Conservation (phyloP, 768 basidiomycete genomes). For the Suillus lakei region DNA sequence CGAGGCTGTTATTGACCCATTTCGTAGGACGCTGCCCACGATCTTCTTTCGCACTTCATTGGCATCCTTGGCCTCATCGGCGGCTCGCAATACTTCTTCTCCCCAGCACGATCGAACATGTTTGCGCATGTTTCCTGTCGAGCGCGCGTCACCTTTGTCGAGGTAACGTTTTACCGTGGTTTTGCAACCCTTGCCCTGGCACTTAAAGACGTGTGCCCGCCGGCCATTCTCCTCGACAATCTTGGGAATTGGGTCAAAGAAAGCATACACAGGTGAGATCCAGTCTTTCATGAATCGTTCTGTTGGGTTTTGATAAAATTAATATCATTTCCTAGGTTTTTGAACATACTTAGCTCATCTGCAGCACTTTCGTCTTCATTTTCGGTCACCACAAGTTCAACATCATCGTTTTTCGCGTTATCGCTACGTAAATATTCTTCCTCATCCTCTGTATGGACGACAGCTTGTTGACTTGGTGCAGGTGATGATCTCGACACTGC, state of each 20-base stretch:
- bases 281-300: constrained; percentile 27
- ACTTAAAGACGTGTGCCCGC: constrained; percentile 28
- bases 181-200: constrained; percentile 23
- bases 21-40: constrained; percentile 26
- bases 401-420: too few relatives aligned
- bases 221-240: constrained; percentile 27
- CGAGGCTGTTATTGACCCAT: constrained; percentile 27
- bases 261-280: constrained; percentile 33
- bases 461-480: too few relatives aligned
- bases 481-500: too few relatives aligned
- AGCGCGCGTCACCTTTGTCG: constrained; percentile 27
- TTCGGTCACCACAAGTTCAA: too few relatives aligned
- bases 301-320: constrained; percentile 13
- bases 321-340: too few relatives aligned
- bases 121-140: constrained; percentile 35
- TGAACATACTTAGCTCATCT: too few relatives aligned
- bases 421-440: too few relatives aligned
- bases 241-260: constrained; percentile 27
- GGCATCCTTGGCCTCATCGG: not conserved
- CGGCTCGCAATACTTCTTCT: constrained; percentile 30
- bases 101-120: constrained; percentile 38
- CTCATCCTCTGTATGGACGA: too few relatives aligned
- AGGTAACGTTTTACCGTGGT: constrained; percentile 20
- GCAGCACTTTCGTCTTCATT: too few relatives aligned
- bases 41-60: constrained; percentile 19